Conservation (phyloP, 106 monocot genomes). For the Phalaenopsis equestris region DNA sequence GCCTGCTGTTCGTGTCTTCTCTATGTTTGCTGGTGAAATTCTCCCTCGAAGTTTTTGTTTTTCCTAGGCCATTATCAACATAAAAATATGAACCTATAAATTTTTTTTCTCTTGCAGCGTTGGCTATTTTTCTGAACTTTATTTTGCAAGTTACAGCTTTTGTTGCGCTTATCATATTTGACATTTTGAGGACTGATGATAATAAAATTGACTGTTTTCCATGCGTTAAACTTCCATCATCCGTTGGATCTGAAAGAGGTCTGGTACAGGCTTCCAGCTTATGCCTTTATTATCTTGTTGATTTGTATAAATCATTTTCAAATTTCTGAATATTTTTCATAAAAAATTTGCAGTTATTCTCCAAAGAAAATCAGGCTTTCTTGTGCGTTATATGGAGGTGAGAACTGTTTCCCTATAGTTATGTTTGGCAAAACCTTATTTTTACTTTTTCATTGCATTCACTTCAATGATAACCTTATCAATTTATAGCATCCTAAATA, state of each 20-base stretch:
- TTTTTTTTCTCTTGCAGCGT: slow-evolving; percentile 37
- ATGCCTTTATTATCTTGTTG: not conserved
- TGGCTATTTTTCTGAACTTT: slow-evolving; percentile 92
- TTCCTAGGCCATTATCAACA: not conserved
- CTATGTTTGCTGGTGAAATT: slow-evolving; percentile 94
- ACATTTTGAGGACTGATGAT: slow-evolving; percentile 57
- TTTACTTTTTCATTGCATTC: not conserved
- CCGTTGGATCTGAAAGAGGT: slow-evolving; percentile 30
- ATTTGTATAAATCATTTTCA: not conserved
- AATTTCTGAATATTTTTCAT: not conserved
- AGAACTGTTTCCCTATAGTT: slow-evolving; percentile 9
- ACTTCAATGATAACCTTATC: not conserved
- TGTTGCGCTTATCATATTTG: slow-evolving; percentile 72
- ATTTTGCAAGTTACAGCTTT: slow-evolving; percentile 90
- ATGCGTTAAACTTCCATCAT: slow-evolving; percentile 48
- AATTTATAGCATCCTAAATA: not conserved
- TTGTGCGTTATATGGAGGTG: slow-evolving; percentile 88
- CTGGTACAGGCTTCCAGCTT: not conserved
- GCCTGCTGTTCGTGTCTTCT: slow-evolving; percentile 93
- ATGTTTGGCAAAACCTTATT: not conserved
- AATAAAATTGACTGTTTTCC: slow-evolving; percentile 85
- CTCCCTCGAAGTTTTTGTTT: not conserved
- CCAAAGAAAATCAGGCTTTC: slow-evolving; percentile 36
- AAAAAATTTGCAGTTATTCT: slow-evolving; percentile 25
- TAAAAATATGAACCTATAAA: not conserved